These are phyloP conservation scores for Serendipita sp. DNA, from an alignment of 768 basidiomycete species.

Conservation along the genomic window DNA sequence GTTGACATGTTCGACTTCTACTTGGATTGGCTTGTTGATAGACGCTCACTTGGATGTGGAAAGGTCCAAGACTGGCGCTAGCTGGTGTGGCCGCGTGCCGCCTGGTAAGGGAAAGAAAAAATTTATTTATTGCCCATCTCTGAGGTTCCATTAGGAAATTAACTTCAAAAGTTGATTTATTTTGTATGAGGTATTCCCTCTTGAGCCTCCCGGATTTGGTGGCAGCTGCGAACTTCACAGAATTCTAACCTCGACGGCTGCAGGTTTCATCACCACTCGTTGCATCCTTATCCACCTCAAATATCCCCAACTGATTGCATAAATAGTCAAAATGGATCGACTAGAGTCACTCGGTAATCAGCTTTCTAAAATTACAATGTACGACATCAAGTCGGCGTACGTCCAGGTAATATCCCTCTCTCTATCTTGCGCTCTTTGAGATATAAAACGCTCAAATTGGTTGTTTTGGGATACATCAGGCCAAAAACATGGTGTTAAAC, in stretches of 20 bases:
- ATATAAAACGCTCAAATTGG: background rate
- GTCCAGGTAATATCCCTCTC: slow-evolving; percentile 45
- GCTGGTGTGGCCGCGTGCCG: background rate
- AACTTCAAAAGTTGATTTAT: no score
- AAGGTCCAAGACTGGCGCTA: background rate
- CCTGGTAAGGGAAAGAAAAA: no score
- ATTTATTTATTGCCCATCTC: no score
- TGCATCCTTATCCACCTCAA: background rate
- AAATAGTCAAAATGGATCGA: slow-evolving; percentile 45
- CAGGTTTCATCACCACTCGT: background rate
- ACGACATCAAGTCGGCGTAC: slow-evolving; percentile 90
- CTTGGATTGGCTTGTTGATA: background rate
- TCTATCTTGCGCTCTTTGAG: background rate
- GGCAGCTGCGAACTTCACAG: background rate
- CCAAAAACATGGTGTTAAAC: slow-evolving; percentile 93
- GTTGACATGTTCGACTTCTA: background rate
- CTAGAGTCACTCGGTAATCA: slow-evolving; percentile 59
- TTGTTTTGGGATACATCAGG: slow-evolving; percentile 28
- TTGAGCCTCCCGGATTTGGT: background rate
- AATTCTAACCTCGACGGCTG: background rate
- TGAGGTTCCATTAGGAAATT: no score
- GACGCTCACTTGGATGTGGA: background rate
- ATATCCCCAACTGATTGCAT: background rate
- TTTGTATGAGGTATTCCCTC: background rate
- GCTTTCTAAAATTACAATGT: slow-evolving; percentile 70